Evolutionary conservation across 1,139 yeast genomes (phyloP), one percentile per base, ranked within the genome.

Genomic region (Kodamaea anthophila): DNA sequence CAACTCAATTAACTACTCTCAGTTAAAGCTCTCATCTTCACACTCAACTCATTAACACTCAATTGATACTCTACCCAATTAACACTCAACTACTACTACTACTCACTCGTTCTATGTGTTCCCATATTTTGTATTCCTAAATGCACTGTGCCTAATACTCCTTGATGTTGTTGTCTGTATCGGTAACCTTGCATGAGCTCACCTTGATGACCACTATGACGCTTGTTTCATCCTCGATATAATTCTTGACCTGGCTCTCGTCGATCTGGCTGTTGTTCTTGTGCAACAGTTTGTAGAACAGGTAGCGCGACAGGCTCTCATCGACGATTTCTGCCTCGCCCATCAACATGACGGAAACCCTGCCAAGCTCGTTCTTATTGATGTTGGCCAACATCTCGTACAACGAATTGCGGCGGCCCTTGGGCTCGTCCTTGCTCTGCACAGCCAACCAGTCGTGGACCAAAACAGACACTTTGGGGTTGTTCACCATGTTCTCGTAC

Each of bases 381-480:
- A 87, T 59, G 39, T 74, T 75, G 37, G 82, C 77, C 38, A 87
- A 63, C 32, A 83, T 55, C 45, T 77, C 79, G 37, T 78, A 65
- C 33, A 85, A 58, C 14, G 70, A 60, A 40, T 64, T 59, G 26
- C 71, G 51, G 32, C 68, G 47, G 19, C 52, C 46, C 8, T 52
- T 38, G 3, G 52, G 29, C 3, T 47, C 49, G 5, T 40, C 21
- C 22, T 26, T 23, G 9, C 23, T 24, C 32, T 73, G 73, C 4
- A 79, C 74, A 11, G 81, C 69, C 20, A 77, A 74, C 95, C 95
- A 85, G 48, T 87, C 96, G 48, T 87, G 96, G 24, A 87, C 75
- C 33, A 87, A 63, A 28, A 87, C 51, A 0, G 95, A 80, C 7
- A 87, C 95, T 26, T 72, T 66, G 5, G 87, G 86, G 49, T 87